Base-by-base conservation (phyloP, 768 basidiomycete species). In the Stropharia rugosoannulata region DNA sequence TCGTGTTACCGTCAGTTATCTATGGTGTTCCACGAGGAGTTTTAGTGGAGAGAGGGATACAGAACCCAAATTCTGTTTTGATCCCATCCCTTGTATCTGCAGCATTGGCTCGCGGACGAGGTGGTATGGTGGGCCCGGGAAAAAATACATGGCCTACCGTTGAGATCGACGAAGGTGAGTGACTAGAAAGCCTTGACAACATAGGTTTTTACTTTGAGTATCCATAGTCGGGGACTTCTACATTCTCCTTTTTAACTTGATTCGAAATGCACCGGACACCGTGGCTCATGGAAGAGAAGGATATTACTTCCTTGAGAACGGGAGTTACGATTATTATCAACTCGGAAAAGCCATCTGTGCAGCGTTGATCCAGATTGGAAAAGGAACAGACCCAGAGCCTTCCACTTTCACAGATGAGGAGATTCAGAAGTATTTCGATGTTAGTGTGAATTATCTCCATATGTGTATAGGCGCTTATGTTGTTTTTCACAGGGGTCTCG, bases 111-210 rank as follows among this genome's bases (percentile, higher is more conserved):
- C 73, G 85, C 37, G 74, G 74, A 1, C 74, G 76, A 35, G 84
- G 73, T 0, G 84, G 82, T 12, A 67, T 82, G 59, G 70, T 87
- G 1, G 84, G 85, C 1, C 64, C 73, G 36, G 86, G 87, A 0
- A 68, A 74, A 60, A 83, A 86, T 49, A 32, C 80, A 10, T 88
- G 84, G 85, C 75, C 78, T 0, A 69, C 82, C 51, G 79, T 85
- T 4, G 64, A 82, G 56, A 73, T 83, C 38, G 68, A 81, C 36
- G 83, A 85, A 40, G 58, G 82, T 82, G 44, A 54, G 74, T 46
- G 6, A 36, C 15, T 13, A 5, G 3, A 16, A 27, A 16, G n/a
- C 19, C 3, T 41, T 7, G 8, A 10, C 19, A 2, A 36, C 22
- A 12, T 35, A n/a, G 42, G 5, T 12, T 11, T 13, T 42, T 15